Percentiles rank a stretch among this genome's conserved stretches.
phyloP scores from a whole-genome alignment of 306 rosid genomes.

The Trifolium dubium region DNA sequence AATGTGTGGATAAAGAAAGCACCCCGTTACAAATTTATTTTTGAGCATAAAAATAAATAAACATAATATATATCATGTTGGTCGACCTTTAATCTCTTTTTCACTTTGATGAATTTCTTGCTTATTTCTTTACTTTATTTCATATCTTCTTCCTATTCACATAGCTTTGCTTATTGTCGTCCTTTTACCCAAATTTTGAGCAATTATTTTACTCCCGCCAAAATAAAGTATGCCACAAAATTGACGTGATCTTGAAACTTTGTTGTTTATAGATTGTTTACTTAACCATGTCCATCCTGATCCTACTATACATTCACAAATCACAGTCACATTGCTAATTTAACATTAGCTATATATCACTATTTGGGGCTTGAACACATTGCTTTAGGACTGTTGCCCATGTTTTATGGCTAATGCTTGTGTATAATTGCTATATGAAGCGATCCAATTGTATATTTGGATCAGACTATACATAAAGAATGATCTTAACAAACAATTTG shows the following conservation, averaged over 20 bases:
- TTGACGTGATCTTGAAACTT: constrained; percentile 15
- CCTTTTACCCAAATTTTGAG: constrained; percentile 25
- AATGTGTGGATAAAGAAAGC: constrained; percentile 23
- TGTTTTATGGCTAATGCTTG: constrained; percentile 1
- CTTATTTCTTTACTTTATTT: constrained; percentile 40
- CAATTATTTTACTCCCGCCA: constrained; percentile 41
- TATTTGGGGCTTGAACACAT: not conserved
- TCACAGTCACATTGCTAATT: not conserved
- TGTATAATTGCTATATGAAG: too few relatives aligned
- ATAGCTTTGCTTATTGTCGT: constrained; percentile 36
- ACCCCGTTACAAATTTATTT: not conserved
- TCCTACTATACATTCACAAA: not conserved
- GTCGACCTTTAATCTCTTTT: constrained; percentile 5
- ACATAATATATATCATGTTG: too few relatives aligned
- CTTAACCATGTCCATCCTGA: not conserved
- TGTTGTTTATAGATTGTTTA: not conserved
- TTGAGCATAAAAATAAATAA: too few relatives aligned
- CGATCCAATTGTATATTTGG: too few relatives aligned
- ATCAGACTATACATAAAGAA: too few relatives aligned
- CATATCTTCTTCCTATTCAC: constrained; percentile 44
- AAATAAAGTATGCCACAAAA: constrained; percentile 35
- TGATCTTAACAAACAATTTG: too few relatives aligned
- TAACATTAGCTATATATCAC: not conserved
- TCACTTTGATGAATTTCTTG: not conserved
- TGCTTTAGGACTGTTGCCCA: not conserved